A percentile compares a stretch with the other conserved stretches of the same genome.
Conservation (phyloP, 2,329 filamentous ascomycete species). For the Diplodia intermedia region DNA sequence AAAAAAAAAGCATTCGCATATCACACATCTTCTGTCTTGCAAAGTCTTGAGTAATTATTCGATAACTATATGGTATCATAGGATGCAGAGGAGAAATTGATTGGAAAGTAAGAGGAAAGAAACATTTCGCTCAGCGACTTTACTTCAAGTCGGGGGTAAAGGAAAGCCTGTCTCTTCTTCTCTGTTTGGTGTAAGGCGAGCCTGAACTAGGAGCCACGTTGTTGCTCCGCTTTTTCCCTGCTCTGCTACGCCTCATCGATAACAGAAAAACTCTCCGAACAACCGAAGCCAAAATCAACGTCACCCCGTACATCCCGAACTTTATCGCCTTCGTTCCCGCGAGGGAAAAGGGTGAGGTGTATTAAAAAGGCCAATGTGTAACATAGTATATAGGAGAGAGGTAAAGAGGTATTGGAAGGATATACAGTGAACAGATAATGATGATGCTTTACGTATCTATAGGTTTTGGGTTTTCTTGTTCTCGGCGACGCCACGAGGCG, state of each 20-base stretch:
- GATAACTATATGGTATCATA: neutral
- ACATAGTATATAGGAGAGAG: neutral
- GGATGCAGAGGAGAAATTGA: neutral
- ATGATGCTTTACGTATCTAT: neutral
- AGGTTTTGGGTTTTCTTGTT: neutral
- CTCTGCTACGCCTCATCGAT: neutral
- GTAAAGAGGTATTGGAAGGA: neutral
- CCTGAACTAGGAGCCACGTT: neutral
- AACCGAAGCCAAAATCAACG: neutral
- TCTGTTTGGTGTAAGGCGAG: neutral
- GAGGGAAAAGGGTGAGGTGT: neutral
- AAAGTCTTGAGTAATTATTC: neutral
- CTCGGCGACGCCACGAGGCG: too few relatives aligned
- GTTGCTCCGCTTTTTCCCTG: neutral
- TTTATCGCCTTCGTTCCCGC: neutral
- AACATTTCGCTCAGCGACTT: neutral
- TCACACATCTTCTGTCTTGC: neutral
- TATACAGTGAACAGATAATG: slow-evolving; percentile 2
- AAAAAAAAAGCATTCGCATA: too few relatives aligned
- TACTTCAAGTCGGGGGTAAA: neutral
- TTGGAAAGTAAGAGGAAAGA: neutral
- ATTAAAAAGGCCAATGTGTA: neutral
- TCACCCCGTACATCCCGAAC: neutral
- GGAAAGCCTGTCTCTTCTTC: neutral
- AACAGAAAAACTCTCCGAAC: slow-evolving; percentile 1